Evolutionary conservation across 2,329 filamentous ascomycete genomes (phyloP).

Genomic region (Emergomyces pasteurianus): DNA sequence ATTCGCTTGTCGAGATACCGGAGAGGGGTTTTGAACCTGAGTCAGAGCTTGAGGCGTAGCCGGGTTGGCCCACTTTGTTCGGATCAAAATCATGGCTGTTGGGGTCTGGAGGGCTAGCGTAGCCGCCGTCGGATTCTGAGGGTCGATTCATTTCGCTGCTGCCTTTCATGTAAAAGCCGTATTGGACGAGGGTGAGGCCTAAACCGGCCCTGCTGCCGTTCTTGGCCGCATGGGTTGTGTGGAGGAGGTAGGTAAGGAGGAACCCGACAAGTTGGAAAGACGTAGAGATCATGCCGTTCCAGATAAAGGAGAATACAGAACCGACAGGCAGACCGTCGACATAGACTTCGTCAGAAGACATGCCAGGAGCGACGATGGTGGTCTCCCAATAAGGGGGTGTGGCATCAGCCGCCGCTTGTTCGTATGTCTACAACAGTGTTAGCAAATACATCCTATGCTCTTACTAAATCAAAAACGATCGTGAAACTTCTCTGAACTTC

Average conservation of each 20-base stretch:
- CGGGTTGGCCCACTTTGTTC: constrained; percentile 45
- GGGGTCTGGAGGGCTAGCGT: constrained; percentile 58
- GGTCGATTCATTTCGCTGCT: constrained; percentile 27
- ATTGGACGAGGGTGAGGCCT: constrained; percentile 90
- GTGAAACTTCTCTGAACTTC: neutral
- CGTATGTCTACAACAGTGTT: constrained; percentile 59
- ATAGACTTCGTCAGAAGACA: constrained; percentile 89
- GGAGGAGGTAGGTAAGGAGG: constrained; percentile 91
- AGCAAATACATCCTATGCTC: neutral
- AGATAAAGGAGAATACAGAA: constrained; percentile 70
- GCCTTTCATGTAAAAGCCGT: constrained; percentile 89
- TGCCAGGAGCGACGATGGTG: constrained; percentile 85
- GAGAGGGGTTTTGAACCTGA: constrained; percentile 27
- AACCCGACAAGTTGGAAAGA: constrained; percentile 96
- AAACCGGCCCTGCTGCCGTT: constrained; percentile 91
- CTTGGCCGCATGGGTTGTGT: constrained; percentile 96
- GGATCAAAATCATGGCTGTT: constrained; percentile 85
- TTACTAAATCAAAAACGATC: neutral
- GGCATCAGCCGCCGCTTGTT: constrained; percentile 92
- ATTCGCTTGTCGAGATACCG: constrained; percentile 64
- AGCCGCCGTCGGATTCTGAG: constrained; percentile 39
- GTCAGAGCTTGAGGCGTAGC: constrained; percentile 12
- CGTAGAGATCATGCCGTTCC: constrained; percentile 87
- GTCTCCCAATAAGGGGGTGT: constrained; percentile 99
- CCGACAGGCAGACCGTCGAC: constrained; percentile 88